Percentiles rank a stretch among this genome's conserved stretches.
Evolutionary conservation across 371 early-diverging fungal genomes (phyloP).

Genomic region (Blakeslea trispora): DNA sequence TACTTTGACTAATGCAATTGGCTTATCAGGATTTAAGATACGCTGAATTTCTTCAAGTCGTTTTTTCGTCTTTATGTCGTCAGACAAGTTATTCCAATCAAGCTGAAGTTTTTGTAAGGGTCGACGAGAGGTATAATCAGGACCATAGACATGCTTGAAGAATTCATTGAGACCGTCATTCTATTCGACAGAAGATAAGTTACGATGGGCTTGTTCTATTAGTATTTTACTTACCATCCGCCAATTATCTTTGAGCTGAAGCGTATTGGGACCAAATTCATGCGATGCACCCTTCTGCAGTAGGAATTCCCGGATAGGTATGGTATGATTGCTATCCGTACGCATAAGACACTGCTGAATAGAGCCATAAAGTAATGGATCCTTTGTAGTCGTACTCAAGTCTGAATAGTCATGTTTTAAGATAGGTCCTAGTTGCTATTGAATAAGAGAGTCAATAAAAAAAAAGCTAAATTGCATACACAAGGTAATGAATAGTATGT

Average conservation of each 20-base stretch:
- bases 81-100: constrained; percentile 12
- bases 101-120: constrained; percentile 27
- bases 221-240: constrained; percentile 47
- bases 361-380: constrained; percentile 55
- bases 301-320: constrained; percentile 33
- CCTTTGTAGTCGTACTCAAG: constrained; percentile 16
- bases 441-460: not conserved
- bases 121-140: constrained; percentile 37
- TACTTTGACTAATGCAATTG: constrained; percentile 48
- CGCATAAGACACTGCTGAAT: constrained; percentile 64
- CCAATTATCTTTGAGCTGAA: constrained; percentile 62
- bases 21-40: constrained; percentile 40
- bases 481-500: not conserved
- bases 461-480: not conserved
- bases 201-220: no score
- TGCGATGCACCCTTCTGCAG: constrained; percentile 34
- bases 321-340: constrained; percentile 38
- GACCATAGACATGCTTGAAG: constrained; percentile 56
- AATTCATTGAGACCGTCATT: constrained; percentile 55
- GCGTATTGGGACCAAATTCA: constrained; percentile 59
- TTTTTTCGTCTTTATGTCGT: not conserved
- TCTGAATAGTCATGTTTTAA: constrained; percentile 49
- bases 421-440: constrained; percentile 60
- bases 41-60: constrained; percentile 3
- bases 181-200: constrained; percentile 21